Conservation (phyloP, 371 early-diverging fungal species). For the Parasitella parasitica region DNA sequence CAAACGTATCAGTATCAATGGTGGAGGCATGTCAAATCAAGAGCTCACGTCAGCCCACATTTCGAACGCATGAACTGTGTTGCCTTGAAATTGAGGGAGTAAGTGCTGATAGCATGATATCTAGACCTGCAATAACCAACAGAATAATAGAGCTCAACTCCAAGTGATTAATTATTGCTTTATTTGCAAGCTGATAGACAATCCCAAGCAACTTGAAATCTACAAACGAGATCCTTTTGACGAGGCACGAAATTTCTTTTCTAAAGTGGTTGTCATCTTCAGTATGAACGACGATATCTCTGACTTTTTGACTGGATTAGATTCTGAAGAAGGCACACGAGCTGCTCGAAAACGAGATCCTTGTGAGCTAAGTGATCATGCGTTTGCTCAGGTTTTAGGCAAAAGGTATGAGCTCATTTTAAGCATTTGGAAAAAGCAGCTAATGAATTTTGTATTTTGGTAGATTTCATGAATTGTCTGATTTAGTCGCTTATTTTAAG, state of each 20-base stretch:
- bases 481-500: background rate
- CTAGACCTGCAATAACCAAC: too few species aligned
- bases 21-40: conserved; percentile 13
- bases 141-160: conserved; percentile 14
- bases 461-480: conserved; percentile 2
- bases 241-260: conserved; percentile 8
- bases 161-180: conserved; percentile 19
- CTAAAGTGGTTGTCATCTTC: conserved; percentile 1
- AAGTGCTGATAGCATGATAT: too few species aligned
- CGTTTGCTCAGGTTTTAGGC: conserved; percentile 11
- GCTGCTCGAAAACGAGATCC: conserved; percentile 6
- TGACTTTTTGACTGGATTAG: conserved; percentile 4
- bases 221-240: conserved; percentile 6
- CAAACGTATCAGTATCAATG: conserved; percentile 9
- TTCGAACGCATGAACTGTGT: conserved; percentile 2
- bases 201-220: background rate
- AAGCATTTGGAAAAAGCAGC: background rate
- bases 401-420: background rate
- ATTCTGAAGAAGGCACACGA: conserved; percentile 2
- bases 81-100: conserved; percentile 17
- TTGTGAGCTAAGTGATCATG: conserved; percentile 8
- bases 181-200: conserved; percentile 4
- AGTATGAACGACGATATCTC: conserved; percentile 8
- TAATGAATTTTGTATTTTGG: background rate
- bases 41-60: background rate